A percentile compares a stretch with the other conserved stretches of the same genome.
Conservation (phyloP, 164 flowering plant genomes). For the Vitis amurensis region DNA sequence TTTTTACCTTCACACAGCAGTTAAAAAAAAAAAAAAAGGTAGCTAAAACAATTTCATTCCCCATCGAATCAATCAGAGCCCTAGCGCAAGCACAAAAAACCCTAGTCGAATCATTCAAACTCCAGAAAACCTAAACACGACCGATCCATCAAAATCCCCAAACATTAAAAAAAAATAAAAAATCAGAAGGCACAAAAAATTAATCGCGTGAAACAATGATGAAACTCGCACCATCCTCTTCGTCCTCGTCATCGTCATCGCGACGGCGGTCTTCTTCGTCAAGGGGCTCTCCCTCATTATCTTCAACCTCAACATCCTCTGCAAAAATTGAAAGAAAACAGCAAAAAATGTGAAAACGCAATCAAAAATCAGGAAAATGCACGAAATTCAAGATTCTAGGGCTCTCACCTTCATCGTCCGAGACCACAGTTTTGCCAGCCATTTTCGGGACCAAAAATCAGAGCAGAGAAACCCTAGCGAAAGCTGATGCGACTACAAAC, state of each 20-base stretch:
- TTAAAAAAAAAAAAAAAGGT: too few relatives aligned
- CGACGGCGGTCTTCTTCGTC: constrained; percentile 31
- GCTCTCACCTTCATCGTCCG: constrained; percentile 26
- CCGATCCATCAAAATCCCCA: not conserved
- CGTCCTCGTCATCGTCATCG: constrained; percentile 66
- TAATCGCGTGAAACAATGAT: not conserved
- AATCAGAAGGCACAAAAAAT: not conserved
- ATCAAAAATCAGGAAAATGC: not conserved
- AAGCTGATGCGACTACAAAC: too few relatives aligned
- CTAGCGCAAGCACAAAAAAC: not conserved
- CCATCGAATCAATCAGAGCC: too few relatives aligned
- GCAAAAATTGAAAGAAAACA: constrained; percentile 9
- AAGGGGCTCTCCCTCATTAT: constrained; percentile 45
- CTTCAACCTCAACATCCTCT: constrained; percentile 59
- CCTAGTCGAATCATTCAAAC: constrained; percentile 4
- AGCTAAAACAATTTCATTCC: too few relatives aligned
- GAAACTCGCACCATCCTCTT: constrained; percentile 36
- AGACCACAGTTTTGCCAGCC: constrained; percentile 17
- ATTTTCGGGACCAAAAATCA: not conserved
- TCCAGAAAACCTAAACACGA: not conserved
- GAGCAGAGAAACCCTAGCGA: not conserved
- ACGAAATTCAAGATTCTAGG: not conserved
- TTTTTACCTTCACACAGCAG: not conserved
- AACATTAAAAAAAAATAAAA: not conserved
- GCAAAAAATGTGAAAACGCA: not conserved